These are phyloP conservation scores for Leccinum subrobustum DNA, from an alignment of 1,284 basidiomycete genomes.

Conservation along the genomic window DNA sequence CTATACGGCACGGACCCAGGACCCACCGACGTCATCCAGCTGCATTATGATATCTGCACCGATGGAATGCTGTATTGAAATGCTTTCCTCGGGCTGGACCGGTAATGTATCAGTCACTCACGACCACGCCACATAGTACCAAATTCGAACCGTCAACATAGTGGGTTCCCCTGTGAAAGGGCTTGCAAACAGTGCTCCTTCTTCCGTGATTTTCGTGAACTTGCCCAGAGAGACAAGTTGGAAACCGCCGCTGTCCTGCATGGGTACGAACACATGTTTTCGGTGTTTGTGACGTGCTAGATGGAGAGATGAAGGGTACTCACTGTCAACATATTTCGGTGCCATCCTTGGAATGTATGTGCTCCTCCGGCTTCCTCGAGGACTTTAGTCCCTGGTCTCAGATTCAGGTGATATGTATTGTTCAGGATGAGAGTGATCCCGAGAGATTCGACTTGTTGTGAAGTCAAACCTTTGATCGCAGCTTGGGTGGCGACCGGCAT, in stretches of 20 bases:
- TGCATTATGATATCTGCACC: constrained; percentile 92
- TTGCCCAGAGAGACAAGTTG: constrained; percentile 83
- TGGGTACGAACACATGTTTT: not conserved
- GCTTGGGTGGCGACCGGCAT: constrained; percentile 91
- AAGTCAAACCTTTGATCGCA: constrained; percentile 81
- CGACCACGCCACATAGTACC: not conserved
- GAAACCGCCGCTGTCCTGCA: constrained; percentile 81
- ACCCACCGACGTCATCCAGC: constrained; percentile 82
- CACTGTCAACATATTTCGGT: constrained; percentile 76
- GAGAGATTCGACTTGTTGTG: constrained; percentile 79
- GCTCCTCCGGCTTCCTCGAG: constrained; percentile 74
- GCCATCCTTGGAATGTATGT: constrained; percentile 85
- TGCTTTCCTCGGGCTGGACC: constrained; percentile 78
- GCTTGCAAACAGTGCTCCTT: constrained; percentile 79
- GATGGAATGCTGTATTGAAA: constrained; percentile 82
- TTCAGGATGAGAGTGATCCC: constrained; percentile 80
- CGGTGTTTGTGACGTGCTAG: constrained; percentile 1
- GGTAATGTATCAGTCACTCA: constrained; percentile 17
- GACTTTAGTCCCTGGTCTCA: constrained; percentile 73
- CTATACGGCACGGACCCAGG: not conserved
- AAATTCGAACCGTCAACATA: constrained; percentile 69
- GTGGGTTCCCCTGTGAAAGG: constrained; percentile 82
- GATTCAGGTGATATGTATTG: constrained; percentile 83
- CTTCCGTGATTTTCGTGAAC: constrained; percentile 81
- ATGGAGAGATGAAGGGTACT: constrained; percentile 25